These are phyloP conservation scores for Penicillium concentricum DNA, from an alignment of 2,329 filamentous ascomycete species.

Conservation along the genomic window DNA sequence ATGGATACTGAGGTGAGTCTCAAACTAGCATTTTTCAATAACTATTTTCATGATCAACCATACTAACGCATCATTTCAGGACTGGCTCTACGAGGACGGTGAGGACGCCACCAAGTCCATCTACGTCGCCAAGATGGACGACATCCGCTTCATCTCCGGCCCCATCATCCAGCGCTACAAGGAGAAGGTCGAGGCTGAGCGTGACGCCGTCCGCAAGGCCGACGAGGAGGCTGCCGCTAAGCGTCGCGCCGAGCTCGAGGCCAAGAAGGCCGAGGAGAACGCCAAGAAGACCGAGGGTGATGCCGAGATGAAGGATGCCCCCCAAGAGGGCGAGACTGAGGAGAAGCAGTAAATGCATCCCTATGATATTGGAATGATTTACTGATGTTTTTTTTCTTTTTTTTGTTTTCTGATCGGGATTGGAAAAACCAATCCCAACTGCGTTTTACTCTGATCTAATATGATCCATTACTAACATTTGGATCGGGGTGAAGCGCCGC, in stretches of 20 bases:
- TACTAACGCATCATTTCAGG: constrained; percentile 53
- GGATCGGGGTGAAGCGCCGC: constrained; percentile 4
- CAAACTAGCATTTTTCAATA: not conserved
- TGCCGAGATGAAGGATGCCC: constrained; percentile 62
- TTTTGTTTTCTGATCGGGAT: not conserved
- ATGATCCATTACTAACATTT: not conserved
- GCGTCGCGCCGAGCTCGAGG: constrained; percentile 66
- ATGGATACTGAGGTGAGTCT: constrained; percentile 76
- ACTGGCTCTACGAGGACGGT: constrained; percentile 97
- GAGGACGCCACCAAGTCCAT: constrained; percentile 91
- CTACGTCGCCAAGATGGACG: constrained; percentile 93
- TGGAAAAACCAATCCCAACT: not conserved
- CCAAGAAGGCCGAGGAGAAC: constrained; percentile 56
- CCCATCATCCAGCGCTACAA: constrained; percentile 93
- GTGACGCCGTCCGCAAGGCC: constrained; percentile 65
- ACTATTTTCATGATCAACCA: constrained; percentile 9
- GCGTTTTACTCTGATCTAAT: not conserved
- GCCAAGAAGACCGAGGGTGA: constrained; percentile 45
- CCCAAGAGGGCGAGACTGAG: constrained; percentile 37
- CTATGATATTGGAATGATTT: constrained; percentile 4
- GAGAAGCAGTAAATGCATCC: constrained; percentile 38
- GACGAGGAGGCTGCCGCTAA: constrained; percentile 66
- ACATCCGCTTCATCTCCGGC: constrained; percentile 85
- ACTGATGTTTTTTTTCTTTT: not conserved
- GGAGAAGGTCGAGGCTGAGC: constrained; percentile 88